Base-by-base conservation (phyloP, 176 grass and related monocot species). In the Cenchrus purpureus region DNA sequence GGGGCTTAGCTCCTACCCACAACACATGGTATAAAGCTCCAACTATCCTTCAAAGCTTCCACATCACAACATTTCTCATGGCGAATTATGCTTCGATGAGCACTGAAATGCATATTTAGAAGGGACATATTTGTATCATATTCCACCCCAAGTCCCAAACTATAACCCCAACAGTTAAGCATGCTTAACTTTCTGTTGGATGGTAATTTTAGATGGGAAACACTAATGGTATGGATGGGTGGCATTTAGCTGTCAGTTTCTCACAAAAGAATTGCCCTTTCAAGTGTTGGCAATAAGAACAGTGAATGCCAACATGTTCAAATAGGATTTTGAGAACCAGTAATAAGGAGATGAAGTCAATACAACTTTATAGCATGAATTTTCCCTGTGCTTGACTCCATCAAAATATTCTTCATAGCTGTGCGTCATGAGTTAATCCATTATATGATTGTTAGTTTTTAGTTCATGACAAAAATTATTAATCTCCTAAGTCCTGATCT, bases 131-230 rank as follows among this genome's bases (percentile, higher is more conserved):
- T 34, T 71, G 6, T 20, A 28, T 58, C 79, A 49, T 65, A 48
- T 77, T 13, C 4, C 32, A 22, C 67, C 9, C 67, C 31, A 34
- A 40, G 37, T 40, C 37, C 37, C 37, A 40, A 40, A 34, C 19
- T 66, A 68, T 73, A 55, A 15, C 45, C n/a, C 46, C 31, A 55
- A 68, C 0, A 46, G 29, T 44, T 16, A 77, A 61, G 40, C 10
- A 51, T 46, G 12, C 46, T 79, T 57, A 34, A 50, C 28, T 69
- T 62, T 1, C 9, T 59, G 10, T 68, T 60, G 25, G 17, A 46
- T n/a, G 68, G 43, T 12, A 82, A 68, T n/a, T 76, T 60, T 43
- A 42, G 10, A 78, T 79, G 46, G 28, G 14, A 29, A 64, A n/a
- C n/a, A 46, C 45, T 83, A 48, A 20, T 65, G 57, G 5, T 20